Evolutionary conservation across 2,329 filamentous ascomycete species (phyloP), one percentile per base, ranked within the genome.

Genomic region (Exophiala sideris): DNA sequence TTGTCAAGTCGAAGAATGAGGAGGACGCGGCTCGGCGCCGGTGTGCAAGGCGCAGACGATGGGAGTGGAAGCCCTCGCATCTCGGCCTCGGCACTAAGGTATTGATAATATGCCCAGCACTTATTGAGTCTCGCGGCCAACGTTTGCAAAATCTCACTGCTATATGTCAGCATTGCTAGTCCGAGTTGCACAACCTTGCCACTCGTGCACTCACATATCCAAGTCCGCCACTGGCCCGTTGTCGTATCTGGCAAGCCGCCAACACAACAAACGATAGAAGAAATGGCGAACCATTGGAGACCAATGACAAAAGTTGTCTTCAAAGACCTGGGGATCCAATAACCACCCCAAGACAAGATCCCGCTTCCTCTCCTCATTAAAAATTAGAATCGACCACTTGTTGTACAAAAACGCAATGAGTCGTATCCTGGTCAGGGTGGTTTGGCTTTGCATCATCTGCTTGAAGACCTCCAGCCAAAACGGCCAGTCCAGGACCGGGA

Each of bases 241-340:
- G 65, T 85, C 82, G 65, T 87, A 88, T 59, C 91, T 81, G 60
- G 88, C 92, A 45, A 96, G 76, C 56, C 91, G 83, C 91, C 91
- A 96, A 71, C 90, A 95, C 18, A 96, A 72, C 46, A 96, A 74
- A 44, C 91, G 88, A 81, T 95, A 94, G 68, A 87, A 96, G 70
- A 96, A 96, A 11, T 90, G 87, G 57, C 91, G 83, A 18, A 96
- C 89, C 91, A 96, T 95, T 0, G 91, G 90, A 66, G 89, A 95
- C 91, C 91, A 96, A 66, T 96, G 90, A 66, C 88, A 92, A 73
- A 96, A 96, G 57, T 90, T 85, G 57, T 82, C 83, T 66, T 88
- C 84, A 68, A 96, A 96, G 2, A 87, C 81, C 21, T 85, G 78
- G 50, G 88, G 85, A 5, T 85, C 80, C 10, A 96, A 74, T 36